Base-by-base conservation (phyloP, 345 rosid genomes). In the Salix purpurea region DNA sequence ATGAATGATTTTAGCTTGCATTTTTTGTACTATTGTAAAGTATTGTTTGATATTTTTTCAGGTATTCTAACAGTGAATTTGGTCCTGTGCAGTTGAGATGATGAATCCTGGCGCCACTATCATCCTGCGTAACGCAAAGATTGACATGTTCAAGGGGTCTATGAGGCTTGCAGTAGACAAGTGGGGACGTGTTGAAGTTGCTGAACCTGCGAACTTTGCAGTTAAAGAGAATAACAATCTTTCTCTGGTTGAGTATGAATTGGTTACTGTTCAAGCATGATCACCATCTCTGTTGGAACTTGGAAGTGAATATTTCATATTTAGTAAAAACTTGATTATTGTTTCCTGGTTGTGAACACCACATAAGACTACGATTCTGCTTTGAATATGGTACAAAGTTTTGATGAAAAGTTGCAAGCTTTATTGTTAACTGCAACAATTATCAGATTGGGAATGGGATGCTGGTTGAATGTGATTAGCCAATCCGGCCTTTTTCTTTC, bases 111-210 rank as follows among this genome's bases (percentile, higher is more conserved):
- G 93, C 1, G 73, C 84, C 40, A 93, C 97, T 1, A 88, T 95
- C 65, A 91, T 89, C 44, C 81, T 95, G 70, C 91, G 97, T 0
- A 95, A 95, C 78, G 95, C 99, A 1, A 95, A 92, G 92, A 91
- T 95, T 61, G 97, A 90, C 79, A 93, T 95, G 99, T 95, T 95
- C 87, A 95, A 95, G 84, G 87, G 97, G n/a, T 87, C 96, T 13
- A 95, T 95, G 99, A 90, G 99, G 93, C 89, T 95, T 37, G 94
- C 96, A 0, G 99, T 95, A 50, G 99, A 95, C 84, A 93, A 95
- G 77, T 93, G 99, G 99, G 99, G 99, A 23, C 97, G 87, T 16
- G 82, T 95, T 0, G 96, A 95, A 85, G 93, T 85, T 21, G 84
- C 93, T 0, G 99, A 93, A 67, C 90, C 97, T 1, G 94, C 94